phyloP scores from a whole-genome alignment of 2,329 filamentous ascomycete species.

The Neurospora crassa region DNA sequence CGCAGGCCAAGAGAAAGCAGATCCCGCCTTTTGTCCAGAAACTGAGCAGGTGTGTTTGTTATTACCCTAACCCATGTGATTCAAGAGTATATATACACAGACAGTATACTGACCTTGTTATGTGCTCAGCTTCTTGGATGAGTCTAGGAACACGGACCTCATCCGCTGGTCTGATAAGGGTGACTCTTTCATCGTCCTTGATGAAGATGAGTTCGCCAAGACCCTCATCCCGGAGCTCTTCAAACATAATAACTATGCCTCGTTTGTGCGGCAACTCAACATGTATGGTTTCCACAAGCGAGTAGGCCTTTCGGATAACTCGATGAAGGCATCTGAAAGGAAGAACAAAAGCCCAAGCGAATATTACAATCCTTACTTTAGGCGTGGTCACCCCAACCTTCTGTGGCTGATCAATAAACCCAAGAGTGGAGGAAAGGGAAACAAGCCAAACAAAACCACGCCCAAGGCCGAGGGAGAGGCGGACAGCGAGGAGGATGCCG shows the following conservation, averaged over 20 bases:
- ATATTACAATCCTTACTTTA: slow-evolving; percentile 95
- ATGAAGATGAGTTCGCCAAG: slow-evolving; percentile 98
- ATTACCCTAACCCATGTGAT: not conserved
- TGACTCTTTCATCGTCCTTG: slow-evolving; percentile 90
- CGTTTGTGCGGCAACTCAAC: slow-evolving; percentile 89
- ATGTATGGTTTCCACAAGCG: slow-evolving; percentile 99
- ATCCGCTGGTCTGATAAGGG: slow-evolving; percentile 97
- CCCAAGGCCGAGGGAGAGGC: slow-evolving; percentile 54
- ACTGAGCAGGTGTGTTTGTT: slow-evolving; percentile 64
- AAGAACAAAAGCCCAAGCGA: slow-evolving; percentile 98
- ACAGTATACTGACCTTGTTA: slow-evolving; percentile 12
- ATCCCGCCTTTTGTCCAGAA: slow-evolving; percentile 98
- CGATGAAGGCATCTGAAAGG: slow-evolving; percentile 91
- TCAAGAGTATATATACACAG: not conserved
- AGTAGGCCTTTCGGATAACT: slow-evolving; percentile 88
- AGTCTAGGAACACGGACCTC: slow-evolving; percentile 83
- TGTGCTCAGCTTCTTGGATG: slow-evolving; percentile 70
- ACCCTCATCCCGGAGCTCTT: slow-evolving; percentile 94
- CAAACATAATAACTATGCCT: slow-evolving; percentile 98
- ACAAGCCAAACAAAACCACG: not conserved
- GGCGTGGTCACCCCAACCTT: slow-evolving; percentile 82
- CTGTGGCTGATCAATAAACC: slow-evolving; percentile 96
- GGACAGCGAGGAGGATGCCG: slow-evolving; percentile 60
- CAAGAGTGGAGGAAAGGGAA: slow-evolving; percentile 52
- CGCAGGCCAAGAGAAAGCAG: slow-evolving; percentile 82